Conservation (phyloP, 140 eudicot species). For the Cichorium intybus region DNA sequence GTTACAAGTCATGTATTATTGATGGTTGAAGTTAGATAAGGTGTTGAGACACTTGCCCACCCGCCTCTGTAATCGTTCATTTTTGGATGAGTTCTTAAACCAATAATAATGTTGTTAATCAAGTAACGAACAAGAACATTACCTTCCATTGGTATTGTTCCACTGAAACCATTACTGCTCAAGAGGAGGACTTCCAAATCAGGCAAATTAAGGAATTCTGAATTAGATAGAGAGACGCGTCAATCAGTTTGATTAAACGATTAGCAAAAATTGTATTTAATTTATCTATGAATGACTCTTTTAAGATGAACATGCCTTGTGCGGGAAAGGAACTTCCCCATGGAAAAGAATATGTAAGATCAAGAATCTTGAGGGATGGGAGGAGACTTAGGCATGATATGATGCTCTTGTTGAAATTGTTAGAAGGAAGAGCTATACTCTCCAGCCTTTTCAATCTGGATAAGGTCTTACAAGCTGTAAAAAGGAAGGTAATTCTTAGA, state of each 20-base stretch:
- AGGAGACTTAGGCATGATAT: constrained; percentile 9
- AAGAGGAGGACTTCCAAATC: neutral
- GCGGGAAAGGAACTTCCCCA: neutral
- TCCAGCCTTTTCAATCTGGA: neutral
- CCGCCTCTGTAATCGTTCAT: neutral
- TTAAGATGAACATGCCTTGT: constrained; percentile 3
- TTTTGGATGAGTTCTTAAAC: too few species aligned
- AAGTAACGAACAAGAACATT: neutral
- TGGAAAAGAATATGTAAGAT: neutral
- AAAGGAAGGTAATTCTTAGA: neutral
- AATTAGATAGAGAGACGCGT: neutral
- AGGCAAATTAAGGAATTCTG: neutral
- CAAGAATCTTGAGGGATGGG: constrained; percentile 17
- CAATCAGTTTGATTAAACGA: neutral
- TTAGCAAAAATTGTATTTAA: neutral
- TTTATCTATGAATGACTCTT: neutral
- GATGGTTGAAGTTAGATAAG: neutral
- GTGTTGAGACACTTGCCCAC: neutral
- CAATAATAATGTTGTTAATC: neutral
- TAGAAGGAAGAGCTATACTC: neutral
- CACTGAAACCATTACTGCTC: neutral
- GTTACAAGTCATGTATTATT: neutral
- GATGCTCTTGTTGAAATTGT: neutral
- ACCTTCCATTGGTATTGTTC: neutral
- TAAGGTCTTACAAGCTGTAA: neutral